These are phyloP conservation scores for Balamuthia mandrillaris DNA, from an alignment of 208 protist species.

Conservation along the genomic window DNA sequence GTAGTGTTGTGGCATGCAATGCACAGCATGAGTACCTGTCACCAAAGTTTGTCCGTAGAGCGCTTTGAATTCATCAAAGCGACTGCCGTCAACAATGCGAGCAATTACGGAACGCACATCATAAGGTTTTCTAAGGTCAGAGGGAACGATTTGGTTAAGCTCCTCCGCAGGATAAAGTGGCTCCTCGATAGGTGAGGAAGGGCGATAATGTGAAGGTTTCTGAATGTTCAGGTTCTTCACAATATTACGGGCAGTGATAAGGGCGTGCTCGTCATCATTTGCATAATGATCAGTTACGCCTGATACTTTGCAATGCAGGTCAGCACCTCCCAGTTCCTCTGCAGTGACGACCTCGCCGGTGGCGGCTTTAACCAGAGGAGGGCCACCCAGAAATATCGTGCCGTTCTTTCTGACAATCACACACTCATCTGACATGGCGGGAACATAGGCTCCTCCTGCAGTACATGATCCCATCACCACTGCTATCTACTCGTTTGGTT, in stretches of 20 bases:
- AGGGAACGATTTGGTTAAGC: constrained; percentile 84
- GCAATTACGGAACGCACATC: constrained; percentile 81
- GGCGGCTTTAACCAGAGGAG: constrained; percentile 86
- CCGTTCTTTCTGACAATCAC: constrained; percentile 88
- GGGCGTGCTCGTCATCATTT: constrained; percentile 82
- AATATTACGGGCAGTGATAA: constrained; percentile 80
- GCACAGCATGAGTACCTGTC: constrained; percentile 46
- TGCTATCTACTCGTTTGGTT: constrained; percentile 71
- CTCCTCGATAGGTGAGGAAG: constrained; percentile 43
- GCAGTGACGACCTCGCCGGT: constrained; percentile 87
- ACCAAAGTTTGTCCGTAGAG: constrained; percentile 86
- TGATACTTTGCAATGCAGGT: constrained; percentile 82
- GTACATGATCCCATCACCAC: constrained; percentile 97
- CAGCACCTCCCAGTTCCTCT: constrained; percentile 89
- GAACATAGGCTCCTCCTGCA: constrained; percentile 92
- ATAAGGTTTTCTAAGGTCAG: constrained; percentile 81
- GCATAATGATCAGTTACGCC: constrained; percentile 91
- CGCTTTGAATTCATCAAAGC: constrained; percentile 91
- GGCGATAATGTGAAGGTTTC: constrained; percentile 16
- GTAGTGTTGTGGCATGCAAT: neutral
- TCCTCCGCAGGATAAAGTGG: constrained; percentile 77
- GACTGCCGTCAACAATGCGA: constrained; percentile 86
- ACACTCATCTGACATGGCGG: constrained; percentile 89
- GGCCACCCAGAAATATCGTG: constrained; percentile 92
- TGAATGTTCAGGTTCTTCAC: constrained; percentile 82